Conservation (phyloP, 192 early-diverging fungal species). For the Coemansia furcata region DNA sequence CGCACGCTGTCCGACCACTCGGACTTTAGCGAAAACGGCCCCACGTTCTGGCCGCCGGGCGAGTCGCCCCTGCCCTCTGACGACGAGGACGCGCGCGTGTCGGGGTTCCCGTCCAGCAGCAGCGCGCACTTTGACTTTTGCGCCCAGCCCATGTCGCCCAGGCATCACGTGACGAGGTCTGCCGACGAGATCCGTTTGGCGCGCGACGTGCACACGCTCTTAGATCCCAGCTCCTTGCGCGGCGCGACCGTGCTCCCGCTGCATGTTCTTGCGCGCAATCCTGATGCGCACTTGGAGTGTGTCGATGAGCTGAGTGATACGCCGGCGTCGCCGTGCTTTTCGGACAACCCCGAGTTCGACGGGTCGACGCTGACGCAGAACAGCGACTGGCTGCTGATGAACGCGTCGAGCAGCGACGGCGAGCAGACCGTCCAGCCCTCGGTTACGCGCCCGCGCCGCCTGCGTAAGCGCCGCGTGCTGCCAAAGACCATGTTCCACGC, state of each 20-base stretch:
- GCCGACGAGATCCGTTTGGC: slow-evolving; percentile 22
- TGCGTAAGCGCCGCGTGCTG: slow-evolving; percentile 53
- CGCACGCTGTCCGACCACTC: slow-evolving; percentile 38
- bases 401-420: slow-evolving; percentile 40
- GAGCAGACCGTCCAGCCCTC: slow-evolving; percentile 13
- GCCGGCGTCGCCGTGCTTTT: slow-evolving; percentile 18
- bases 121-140: slow-evolving; percentile 48
- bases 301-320: slow-evolving; percentile 6
- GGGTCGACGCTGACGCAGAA: slow-evolving; percentile 50
- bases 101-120: slow-evolving; percentile 46
- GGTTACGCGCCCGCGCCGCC: slow-evolving; percentile 30
- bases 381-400: slow-evolving; percentile 52
- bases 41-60: slow-evolving; percentile 40
- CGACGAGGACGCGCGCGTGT: slow-evolving; percentile 12
- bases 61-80: slow-evolving; percentile 25
- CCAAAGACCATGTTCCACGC: slow-evolving; percentile 40
- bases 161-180: slow-evolving; percentile 21
- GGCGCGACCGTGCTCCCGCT: slow-evolving; percentile 26
- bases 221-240: slow-evolving; percentile 43
- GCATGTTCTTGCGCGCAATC: slow-evolving; percentile 35
- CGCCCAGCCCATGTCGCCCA: slow-evolving; percentile 24
- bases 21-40: slow-evolving; percentile 20
- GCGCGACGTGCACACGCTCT: slow-evolving; percentile 10
- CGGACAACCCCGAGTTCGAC: slow-evolving; percentile 36
- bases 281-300: slow-evolving; percentile 6